Base-by-base conservation (phyloP, 345 rosid species). In the Psidium friedrichsthalianum region DNA sequence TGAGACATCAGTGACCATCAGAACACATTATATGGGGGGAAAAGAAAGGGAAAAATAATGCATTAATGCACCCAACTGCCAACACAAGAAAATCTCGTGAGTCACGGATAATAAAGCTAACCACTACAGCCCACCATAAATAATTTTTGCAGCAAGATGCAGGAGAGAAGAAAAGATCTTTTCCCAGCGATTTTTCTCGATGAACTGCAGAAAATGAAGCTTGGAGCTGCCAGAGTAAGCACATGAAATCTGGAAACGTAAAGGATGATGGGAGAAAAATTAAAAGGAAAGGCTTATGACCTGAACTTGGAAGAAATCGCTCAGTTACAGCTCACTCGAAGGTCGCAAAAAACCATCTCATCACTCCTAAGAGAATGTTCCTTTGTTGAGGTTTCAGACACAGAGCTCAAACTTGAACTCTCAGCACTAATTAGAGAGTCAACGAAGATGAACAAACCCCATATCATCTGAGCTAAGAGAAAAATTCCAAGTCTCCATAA, bases 31-130 rank as follows among this genome's bases (percentile, higher is more conserved):
- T 87, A 88, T 44, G 82, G 12, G 12, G 12, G 85, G 69, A 85
- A 82, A 90, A 89, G 61, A 82, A 84, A 8, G 58, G 56, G 85
- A 84, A 82, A 58, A 83, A 53, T 85, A 86, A 42, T 56, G 84
- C 76, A 87, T 85, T 84, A 90, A 83, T 86, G 91, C 87, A 84
- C 86, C 89, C 82, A 91, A 85, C 94, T 86, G 87, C 87, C 91
- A 14, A 86, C 89, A 85, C 85, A 89, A 86, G 86, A 80, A 36
- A 85, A 89, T 81, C 93, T 86, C 88, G 93, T 92, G 94, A 92
- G 86, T 90, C 91, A 91, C 91, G 88, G 93, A 86, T 86, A 86
- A 86, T 82, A 69, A 81, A 85, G 85, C 76, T 49, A 47, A 56
- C 51, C 51, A 44, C 74, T 55, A 51, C 44, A 83, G 55, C 16